A percentile compares a stretch with the other conserved stretches of the same genome.
Conservation (phyloP, 495 filamentous ascomycete genomes). For the Aspergillus heteromorphus region DNA sequence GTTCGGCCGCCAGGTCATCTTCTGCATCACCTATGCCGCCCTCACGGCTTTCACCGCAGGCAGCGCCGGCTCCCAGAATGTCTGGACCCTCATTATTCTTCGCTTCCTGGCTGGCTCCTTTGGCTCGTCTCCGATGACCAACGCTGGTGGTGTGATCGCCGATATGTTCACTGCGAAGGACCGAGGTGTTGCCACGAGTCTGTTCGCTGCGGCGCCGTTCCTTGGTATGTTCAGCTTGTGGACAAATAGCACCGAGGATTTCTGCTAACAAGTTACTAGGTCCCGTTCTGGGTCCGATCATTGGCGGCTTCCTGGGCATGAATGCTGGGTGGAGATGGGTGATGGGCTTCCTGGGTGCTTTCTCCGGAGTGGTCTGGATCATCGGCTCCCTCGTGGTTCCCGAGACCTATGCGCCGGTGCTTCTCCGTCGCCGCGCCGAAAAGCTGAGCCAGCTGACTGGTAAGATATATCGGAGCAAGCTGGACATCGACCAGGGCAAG, state of each 20-base stretch:
- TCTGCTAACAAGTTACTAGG: constrained; percentile 19
- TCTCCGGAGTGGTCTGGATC: constrained; percentile 53
- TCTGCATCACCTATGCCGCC: constrained; percentile 56
- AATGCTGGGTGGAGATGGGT: constrained; percentile 63
- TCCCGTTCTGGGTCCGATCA: constrained; percentile 57
- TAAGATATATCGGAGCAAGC: constrained; percentile 49
- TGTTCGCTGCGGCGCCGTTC: constrained; percentile 66
- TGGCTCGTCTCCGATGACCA: constrained; percentile 67
- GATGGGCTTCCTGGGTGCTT: constrained; percentile 51
- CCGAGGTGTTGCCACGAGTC: constrained; percentile 56
- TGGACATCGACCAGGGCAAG: constrained; percentile 42
- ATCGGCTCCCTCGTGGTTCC: constrained; percentile 48
- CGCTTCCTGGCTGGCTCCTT: constrained; percentile 79
- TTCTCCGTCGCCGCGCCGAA: constrained; percentile 49
- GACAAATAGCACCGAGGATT: not conserved
- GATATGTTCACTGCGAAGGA: constrained; percentile 64
- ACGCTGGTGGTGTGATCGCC: constrained; percentile 68
- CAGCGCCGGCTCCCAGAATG: constrained; percentile 56
- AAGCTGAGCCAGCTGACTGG: constrained; percentile 49
- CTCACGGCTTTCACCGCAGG: constrained; percentile 68
- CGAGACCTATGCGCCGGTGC: constrained; percentile 58
- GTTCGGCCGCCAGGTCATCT: constrained; percentile 68
- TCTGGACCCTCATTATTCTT: constrained; percentile 61
- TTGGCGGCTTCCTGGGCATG: constrained; percentile 57
- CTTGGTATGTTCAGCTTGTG: constrained; percentile 31